These are phyloP conservation scores for Fusarium acutatum DNA, from an alignment of 2,329 filamentous ascomycete genomes.

Conservation along the genomic window DNA sequence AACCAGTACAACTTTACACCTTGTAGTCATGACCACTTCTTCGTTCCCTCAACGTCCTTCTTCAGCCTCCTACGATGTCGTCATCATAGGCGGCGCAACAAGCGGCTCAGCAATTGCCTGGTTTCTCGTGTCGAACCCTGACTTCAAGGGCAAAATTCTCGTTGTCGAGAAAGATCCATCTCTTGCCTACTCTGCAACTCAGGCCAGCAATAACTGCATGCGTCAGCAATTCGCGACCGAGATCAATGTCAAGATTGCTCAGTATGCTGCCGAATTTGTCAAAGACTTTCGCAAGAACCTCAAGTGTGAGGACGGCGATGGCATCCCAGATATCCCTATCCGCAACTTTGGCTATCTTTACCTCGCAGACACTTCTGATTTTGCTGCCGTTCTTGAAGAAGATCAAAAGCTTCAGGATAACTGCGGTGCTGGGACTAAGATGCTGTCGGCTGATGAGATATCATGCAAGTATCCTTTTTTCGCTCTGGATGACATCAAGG, in stretches of 20 bases:
- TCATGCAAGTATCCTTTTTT: constrained; percentile 9
- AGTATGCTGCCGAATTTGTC: constrained; percentile 14
- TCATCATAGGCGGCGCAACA: constrained; percentile 12
- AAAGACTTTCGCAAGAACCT: constrained; percentile 12
- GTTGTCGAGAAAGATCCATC: constrained; percentile 9
- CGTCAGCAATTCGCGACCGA: constrained; percentile 17
- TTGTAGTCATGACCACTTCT: neutral
- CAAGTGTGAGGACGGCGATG: neutral
- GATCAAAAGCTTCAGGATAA: constrained; percentile 8
- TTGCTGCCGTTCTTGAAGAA: neutral
- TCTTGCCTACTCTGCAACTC: constrained; percentile 5
- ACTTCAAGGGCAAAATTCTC: constrained; percentile 13
- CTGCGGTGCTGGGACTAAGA: constrained; percentile 5
- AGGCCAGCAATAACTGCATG: constrained; percentile 23
- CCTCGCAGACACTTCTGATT: constrained; percentile 1
- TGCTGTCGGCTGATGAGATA: constrained; percentile 3
- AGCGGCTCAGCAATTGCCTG: constrained; percentile 19
- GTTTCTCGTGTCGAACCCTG: constrained; percentile 9
- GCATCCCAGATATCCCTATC: neutral
- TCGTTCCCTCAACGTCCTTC: neutral
- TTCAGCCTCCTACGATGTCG: neutral
- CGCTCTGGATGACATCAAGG: neutral
- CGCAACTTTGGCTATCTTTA: constrained; percentile 19
- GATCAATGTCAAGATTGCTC: constrained; percentile 14
- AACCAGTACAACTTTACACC: no score